Conservation (phyloP, 345 rosid species). For the Linum trigynum region DNA sequence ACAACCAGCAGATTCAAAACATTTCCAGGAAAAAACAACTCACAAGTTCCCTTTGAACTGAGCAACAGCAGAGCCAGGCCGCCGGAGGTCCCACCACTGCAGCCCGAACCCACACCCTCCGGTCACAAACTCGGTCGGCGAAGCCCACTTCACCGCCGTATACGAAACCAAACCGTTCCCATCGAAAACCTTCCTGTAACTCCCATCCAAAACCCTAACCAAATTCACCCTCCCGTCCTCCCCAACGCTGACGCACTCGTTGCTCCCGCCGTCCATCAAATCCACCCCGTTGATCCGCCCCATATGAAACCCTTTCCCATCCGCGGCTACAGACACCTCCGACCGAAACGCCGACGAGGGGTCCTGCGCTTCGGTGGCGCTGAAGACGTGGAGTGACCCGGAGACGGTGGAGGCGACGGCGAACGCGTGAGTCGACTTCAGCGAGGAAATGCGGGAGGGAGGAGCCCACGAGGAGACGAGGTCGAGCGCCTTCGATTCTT, state of each 20-base stretch:
- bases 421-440: conserved; percentile 32
- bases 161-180: conserved; percentile 68
- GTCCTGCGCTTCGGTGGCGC: conserved; percentile 9
- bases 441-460: conserved; percentile 59
- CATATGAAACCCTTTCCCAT: conserved; percentile 34
- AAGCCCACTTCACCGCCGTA: conserved; percentile 75
- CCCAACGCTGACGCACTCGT: conserved; percentile 55
- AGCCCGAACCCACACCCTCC: conserved; percentile 80
- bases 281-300: conserved; percentile 59
- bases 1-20: background rate
- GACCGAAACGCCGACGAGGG: conserved; percentile 24
- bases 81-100: conserved; percentile 89
- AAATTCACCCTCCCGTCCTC: conserved; percentile 43
- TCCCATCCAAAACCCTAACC: conserved; percentile 27
- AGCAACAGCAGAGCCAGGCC: conserved; percentile 56
- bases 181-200: conserved; percentile 45
- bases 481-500: conserved; percentile 18
- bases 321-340: conserved; percentile 19
- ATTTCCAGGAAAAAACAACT: conserved; percentile 13
- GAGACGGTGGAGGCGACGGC: conserved; percentile 43
- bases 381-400: conserved; percentile 56
- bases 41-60: conserved; percentile 75
- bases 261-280: conserved; percentile 42
- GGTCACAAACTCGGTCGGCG: conserved; percentile 71
- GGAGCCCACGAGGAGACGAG: conserved; percentile 42